A percentile compares a stretch with the other conserved stretches of the same genome.
Conservation (phyloP, 345 rosid genomes). For the Arabidopsis arenosa region DNA sequence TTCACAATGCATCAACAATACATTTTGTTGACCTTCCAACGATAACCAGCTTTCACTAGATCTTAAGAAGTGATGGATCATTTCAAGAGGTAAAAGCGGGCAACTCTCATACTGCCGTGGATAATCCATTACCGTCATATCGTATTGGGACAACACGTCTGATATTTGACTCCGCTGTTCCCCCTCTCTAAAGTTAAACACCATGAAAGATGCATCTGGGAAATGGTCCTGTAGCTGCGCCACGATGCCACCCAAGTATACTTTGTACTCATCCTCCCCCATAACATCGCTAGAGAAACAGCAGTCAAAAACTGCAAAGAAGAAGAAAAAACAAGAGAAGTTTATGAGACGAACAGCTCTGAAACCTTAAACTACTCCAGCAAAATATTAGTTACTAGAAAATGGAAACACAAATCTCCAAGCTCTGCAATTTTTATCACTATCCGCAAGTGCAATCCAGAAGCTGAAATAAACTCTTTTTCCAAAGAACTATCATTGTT, state of each 20-base stretch:
- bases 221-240: constrained; percentile 93
- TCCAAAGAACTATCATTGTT: neutral
- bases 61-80: constrained; percentile 90
- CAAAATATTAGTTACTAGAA: neutral
- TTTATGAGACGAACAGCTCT: neutral
- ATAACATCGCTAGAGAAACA: constrained; percentile 94
- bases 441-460: constrained; percentile 22
- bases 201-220: constrained; percentile 98
- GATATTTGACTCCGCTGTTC: constrained; percentile 88
- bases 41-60: constrained; percentile 97
- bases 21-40: constrained; percentile 92
- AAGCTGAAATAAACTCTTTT: constrained; percentile 11
- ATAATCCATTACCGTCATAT: constrained; percentile 99
- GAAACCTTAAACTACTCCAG: constrained; percentile 19
- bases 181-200: constrained; percentile 95
- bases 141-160: constrained; percentile 82
- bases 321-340: neutral
- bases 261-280: constrained; percentile 94
- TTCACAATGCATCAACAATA: constrained; percentile 93
- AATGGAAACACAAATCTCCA: constrained; percentile 9
- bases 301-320: constrained; percentile 89
- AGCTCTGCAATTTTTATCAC: constrained; percentile 8
- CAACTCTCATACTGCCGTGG: constrained; percentile 93
- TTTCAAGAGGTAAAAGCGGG: constrained; percentile 86
- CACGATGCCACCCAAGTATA: constrained; percentile 92